Conservation (phyloP, 257 asterid genomes). For the Apocynum venetum region DNA sequence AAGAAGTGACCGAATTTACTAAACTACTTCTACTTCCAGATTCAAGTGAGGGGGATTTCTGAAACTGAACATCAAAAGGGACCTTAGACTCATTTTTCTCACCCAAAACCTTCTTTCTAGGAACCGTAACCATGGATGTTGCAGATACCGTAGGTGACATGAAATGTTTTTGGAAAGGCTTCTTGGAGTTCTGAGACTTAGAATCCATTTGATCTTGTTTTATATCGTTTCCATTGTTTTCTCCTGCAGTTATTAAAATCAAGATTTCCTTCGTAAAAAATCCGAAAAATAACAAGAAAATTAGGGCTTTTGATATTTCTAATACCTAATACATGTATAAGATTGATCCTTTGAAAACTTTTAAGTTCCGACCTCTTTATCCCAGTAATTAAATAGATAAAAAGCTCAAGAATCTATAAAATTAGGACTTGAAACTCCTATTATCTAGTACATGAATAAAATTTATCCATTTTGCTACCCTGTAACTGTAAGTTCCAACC, state of each 20-base stretch:
- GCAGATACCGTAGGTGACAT: constrained; percentile 69
- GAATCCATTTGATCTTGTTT: constrained; percentile 25
- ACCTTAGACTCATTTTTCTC: constrained; percentile 43
- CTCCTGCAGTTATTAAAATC: constrained; percentile 34
- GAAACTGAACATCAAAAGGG: constrained; percentile 18
- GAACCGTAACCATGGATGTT: constrained; percentile 44
- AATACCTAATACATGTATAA: not conserved
- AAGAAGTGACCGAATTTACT: constrained; percentile 6
- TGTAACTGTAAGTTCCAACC: not conserved
- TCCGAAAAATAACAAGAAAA: not conserved
- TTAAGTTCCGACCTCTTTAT: not conserved
- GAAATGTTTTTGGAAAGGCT: constrained; percentile 34
- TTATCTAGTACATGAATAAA: too few relatives aligned
- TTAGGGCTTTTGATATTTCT: not conserved
- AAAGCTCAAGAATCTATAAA: not conserved
- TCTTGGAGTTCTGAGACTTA: constrained; percentile 32
- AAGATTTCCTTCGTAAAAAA: constrained; percentile 3
- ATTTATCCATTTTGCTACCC: too few relatives aligned
- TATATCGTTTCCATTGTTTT: constrained; percentile 55
- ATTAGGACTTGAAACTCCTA: too few relatives aligned
- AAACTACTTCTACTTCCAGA: constrained; percentile 6
- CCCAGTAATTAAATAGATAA: not conserved
- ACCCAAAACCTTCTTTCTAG: constrained; percentile 49
- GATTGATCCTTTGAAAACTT: not conserved
- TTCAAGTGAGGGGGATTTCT: constrained; percentile 5